A percentile compares a stretch with the other conserved stretches of the same genome.
Conservation (phyloP, 768 basidiomycete genomes). For the Suillus subluteus region DNA sequence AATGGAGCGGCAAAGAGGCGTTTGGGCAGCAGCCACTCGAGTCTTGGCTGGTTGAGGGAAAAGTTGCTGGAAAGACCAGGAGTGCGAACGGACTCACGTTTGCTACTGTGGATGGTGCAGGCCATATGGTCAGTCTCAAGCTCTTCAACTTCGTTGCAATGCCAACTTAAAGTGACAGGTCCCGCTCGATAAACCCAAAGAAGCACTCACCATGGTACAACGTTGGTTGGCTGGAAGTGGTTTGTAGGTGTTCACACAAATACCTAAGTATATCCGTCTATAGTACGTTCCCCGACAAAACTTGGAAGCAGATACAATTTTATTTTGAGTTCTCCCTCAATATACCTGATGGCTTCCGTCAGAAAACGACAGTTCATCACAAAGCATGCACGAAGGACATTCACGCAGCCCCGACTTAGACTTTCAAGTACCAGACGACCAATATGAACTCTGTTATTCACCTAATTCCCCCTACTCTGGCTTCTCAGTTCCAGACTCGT, state of each 20-base stretch:
- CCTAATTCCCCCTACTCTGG: too few species aligned
- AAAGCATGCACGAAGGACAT: too few species aligned
- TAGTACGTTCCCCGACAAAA: background rate
- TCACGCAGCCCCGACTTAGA: too few species aligned
- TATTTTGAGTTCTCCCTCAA: background rate
- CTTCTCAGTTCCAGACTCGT: too few species aligned
- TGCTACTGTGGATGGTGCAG: slow-evolving; percentile 67
- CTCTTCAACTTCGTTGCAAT: background rate
- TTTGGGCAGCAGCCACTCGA: slow-evolving; percentile 54
- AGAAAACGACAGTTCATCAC: too few species aligned
- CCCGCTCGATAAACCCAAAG: slow-evolving; percentile 65
- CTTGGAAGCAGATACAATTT: background rate
- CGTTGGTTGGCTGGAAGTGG: slow-evolving; percentile 46
- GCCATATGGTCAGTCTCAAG: slow-evolving; percentile 64
- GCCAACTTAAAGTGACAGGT: slow-evolving; percentile 38
- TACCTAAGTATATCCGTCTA: background rate
- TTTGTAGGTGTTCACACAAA: slow-evolving; percentile 19
- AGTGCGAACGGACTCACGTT: slow-evolving; percentile 65
- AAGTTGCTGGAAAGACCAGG: slow-evolving; percentile 58
- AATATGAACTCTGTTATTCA: too few species aligned
- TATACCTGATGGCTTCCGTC: too few species aligned
- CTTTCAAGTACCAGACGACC: too few species aligned
- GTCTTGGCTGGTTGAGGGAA: slow-evolving; percentile 58
- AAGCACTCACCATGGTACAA: slow-evolving; percentile 52
- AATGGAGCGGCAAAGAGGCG: slow-evolving; percentile 66